phyloP scores from a whole-genome alignment of 169 alveolate genomes.

The Condylostoma magnum region DNA sequence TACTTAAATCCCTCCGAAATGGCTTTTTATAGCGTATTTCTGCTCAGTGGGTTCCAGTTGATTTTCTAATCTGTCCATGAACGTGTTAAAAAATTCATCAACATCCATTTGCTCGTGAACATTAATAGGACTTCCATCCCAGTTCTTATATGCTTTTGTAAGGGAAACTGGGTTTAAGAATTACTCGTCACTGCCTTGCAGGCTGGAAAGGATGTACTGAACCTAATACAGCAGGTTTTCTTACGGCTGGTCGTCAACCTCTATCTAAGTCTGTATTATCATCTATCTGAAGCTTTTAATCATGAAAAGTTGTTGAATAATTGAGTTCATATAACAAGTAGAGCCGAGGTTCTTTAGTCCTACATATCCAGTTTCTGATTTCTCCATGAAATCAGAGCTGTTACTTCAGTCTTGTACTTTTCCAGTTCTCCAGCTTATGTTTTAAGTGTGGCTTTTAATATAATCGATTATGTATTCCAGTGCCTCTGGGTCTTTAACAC shows the following conservation, averaged over 20 bases:
- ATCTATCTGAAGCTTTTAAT: slow-evolving; percentile 74
- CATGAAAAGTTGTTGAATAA: slow-evolving; percentile 76
- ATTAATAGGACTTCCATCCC: slow-evolving; percentile 60
- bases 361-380: slow-evolving; percentile 65
- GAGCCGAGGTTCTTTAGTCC: slow-evolving; percentile 81
- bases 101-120: slow-evolving; percentile 80
- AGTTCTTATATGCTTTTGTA: slow-evolving; percentile 55
- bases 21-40: slow-evolving; percentile 50
- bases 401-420: slow-evolving; percentile 43
- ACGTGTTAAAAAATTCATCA: slow-evolving; percentile 76
- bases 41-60: slow-evolving; percentile 55
- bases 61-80: slow-evolving; percentile 75
- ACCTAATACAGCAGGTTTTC: slow-evolving; percentile 44
- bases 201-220: slow-evolving; percentile 58
- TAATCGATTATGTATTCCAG: slow-evolving; percentile 10
- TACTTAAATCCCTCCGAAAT: slow-evolving; percentile 68
- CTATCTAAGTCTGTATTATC: slow-evolving; percentile 46
- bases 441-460: slow-evolving; percentile 11
- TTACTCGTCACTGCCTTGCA: slow-evolving; percentile 69
- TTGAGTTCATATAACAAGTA: slow-evolving; percentile 83
- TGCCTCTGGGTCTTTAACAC: slow-evolving; percentile 7
- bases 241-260: slow-evolving; percentile 5
- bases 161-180: slow-evolving; percentile 65
- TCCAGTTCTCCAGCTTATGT: slow-evolving; percentile 27
- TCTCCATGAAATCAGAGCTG: slow-evolving; percentile 64